phyloP scores from a whole-genome alignment of 2,329 filamentous ascomycete genomes.

The Mycosphaerella arachidis region DNA sequence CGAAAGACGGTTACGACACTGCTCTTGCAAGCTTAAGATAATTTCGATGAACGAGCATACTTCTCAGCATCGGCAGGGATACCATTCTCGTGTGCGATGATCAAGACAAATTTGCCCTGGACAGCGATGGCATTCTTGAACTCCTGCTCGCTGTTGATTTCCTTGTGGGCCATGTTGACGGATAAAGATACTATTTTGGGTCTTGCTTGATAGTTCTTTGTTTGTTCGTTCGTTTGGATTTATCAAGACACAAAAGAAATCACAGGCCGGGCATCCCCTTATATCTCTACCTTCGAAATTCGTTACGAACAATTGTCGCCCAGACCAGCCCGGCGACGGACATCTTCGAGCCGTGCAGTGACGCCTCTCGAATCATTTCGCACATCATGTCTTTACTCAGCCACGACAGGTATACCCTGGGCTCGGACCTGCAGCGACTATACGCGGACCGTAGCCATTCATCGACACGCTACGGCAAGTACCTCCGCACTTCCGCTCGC shows the following conservation, averaged over 20 bases:
- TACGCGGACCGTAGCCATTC: background rate
- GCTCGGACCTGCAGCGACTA: background rate
- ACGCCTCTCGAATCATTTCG: background rate
- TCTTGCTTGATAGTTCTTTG: background rate
- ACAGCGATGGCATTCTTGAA: conserved; percentile 29
- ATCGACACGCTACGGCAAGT: background rate
- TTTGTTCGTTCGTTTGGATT: background rate
- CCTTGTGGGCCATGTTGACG: conserved; percentile 21
- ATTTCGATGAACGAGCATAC: conserved; percentile 15
- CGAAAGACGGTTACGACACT: too few species aligned
- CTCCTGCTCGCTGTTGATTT: conserved; percentile 30
- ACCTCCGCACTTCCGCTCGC: too few species aligned
- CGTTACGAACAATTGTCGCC: background rate
- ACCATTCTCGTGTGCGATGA: conserved; percentile 30
- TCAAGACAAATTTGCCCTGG: conserved; percentile 32
- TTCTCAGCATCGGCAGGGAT: conserved; percentile 26
- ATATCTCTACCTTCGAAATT: background rate
- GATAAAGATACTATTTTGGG: background rate
- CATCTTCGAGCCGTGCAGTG: background rate
- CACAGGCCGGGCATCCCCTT: background rate
- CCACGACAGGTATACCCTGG: background rate
- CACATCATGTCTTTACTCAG: background rate
- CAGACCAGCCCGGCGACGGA: background rate
- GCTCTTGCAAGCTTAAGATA: too few species aligned
- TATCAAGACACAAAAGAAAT: background rate